These are phyloP conservation scores for Vigna angularis DNA, from an alignment of 306 rosid genomes.

Conservation along the genomic window DNA sequence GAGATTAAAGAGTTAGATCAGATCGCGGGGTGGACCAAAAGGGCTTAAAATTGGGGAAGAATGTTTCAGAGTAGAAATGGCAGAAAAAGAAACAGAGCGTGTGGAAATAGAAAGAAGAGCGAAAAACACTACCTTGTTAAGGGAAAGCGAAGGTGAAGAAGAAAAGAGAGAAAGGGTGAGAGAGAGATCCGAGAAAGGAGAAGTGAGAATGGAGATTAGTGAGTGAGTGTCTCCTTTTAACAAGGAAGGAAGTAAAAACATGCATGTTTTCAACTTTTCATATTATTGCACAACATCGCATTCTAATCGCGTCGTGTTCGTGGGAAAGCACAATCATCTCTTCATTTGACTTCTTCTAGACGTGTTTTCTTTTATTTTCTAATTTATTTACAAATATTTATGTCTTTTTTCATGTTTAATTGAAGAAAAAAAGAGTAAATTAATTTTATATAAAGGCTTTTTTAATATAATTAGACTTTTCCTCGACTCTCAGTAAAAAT, in stretches of 20 bases:
- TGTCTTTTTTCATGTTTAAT: neutral
- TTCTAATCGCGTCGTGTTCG: conserved; percentile 23
- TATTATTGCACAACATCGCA: neutral
- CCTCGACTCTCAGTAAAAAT: too few relatives aligned
- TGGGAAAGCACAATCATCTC: conserved; percentile 32
- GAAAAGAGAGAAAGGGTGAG: conserved; percentile 22
- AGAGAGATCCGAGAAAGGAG: conserved; percentile 50
- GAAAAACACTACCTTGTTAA: conserved; percentile 38
- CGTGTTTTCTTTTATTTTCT: neutral
- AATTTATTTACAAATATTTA: too few relatives aligned
- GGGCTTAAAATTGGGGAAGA: conserved; percentile 1
- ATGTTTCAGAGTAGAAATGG: neutral
- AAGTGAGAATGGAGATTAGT: conserved; percentile 32
- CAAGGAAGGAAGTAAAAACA: neutral
- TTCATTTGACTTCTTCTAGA: conserved; percentile 33
- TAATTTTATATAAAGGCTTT: too few relatives aligned
- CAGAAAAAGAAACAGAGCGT: neutral
- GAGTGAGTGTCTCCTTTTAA: conserved; percentile 9
- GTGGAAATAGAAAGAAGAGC: conserved; percentile 14
- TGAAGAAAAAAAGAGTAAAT: too few relatives aligned
- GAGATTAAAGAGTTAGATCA: conserved; percentile 42
- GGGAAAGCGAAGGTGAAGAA: conserved; percentile 35
- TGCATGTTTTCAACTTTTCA: neutral
- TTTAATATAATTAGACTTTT: too few relatives aligned
- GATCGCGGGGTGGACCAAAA: conserved; percentile 34